Conservation (phyloP, 768 basidiomycete species). For the Phaeolepiota aurea region DNA sequence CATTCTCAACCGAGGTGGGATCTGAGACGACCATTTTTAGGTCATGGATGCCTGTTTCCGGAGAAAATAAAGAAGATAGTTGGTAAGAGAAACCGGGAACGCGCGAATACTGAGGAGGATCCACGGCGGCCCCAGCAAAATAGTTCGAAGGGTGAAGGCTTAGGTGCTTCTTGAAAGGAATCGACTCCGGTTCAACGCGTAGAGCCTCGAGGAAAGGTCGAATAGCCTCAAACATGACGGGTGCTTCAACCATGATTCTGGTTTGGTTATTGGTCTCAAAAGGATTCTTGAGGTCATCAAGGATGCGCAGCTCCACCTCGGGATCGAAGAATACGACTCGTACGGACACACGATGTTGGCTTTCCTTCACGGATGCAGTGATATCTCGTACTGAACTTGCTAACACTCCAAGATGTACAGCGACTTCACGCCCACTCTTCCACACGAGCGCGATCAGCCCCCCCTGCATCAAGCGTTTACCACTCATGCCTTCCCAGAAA, state of each 20-base stretch:
- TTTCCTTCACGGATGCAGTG: conserved; percentile 28
- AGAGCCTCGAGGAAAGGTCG: conserved; percentile 62
- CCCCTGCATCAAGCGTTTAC: conserved; percentile 53
- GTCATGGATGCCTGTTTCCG: conserved; percentile 25
- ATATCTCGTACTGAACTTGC: conserved; percentile 35
- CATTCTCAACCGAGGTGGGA: conserved; percentile 33
- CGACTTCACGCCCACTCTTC: conserved; percentile 18
- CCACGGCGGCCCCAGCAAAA: conserved; percentile 25
- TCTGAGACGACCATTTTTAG: conserved; percentile 33
- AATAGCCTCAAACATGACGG: conserved; percentile 60
- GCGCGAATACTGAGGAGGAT: conserved; percentile 46
- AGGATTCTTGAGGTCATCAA: conserved; percentile 15
- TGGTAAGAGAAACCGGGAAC: conserved; percentile 50
- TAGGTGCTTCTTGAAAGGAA: conserved; percentile 53
- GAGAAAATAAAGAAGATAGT: conserved; percentile 43
- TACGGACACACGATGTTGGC: conserved; percentile 27
- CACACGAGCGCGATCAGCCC: conserved; percentile 58
- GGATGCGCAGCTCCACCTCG: conserved; percentile 39
- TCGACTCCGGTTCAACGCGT: conserved; percentile 41
- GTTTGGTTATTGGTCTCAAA: conserved; percentile 10
- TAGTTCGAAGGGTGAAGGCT: conserved; percentile 30
- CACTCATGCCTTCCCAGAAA: conserved; percentile 56
- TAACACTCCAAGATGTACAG: conserved; percentile 49
- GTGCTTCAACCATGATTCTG: conserved; percentile 46
- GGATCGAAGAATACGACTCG: conserved; percentile 60